Evolutionary conservation across 371 early-diverging fungal species (phyloP), one percentile per base, ranked within the genome.

Genomic region (Circinella minor): DNA sequence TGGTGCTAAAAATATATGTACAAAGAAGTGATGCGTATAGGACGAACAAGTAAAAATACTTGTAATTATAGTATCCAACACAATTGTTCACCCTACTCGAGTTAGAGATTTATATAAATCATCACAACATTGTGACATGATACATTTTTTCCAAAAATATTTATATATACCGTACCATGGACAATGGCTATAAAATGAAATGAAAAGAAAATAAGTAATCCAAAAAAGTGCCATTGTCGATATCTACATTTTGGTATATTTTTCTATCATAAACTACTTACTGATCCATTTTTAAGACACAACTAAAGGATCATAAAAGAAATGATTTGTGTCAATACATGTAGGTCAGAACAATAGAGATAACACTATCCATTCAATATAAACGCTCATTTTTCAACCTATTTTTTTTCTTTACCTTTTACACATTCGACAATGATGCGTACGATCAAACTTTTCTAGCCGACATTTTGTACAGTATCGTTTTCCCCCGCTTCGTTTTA

Each of bases 251-350:
- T 55, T 54, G 10, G 3, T 63, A n/a, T 27, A 49, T 17, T 27
- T 61, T 15, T 14, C n/a, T 18, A 59, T 37, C 59, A 36, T 39
- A 9, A 9, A n/a, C 38, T 38, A 81, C 86, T 85, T 81, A 87
- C 88, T 91, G 91, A 75, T 92, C 92, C 88, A 90, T 88, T 63
- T 90, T 89, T 18, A 90, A 69, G 10, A 89, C 80, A 70, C 91
- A 90, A 68, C 82, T 81, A 68, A 3, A 27, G 9, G 51, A 36
- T 38, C 3, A 11, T n/a, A 10, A 59, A 36, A 48, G 2, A 13
- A 20, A 37, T 7, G 18, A n/a, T 13, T n/a, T n/a, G n/a, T 61
- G 36, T 18, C 34, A 4, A 36, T 27, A 65, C 51, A 51, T 4
- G 8, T 51, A 27, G 1, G 27, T 27, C 27, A 27, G 27, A 27